A percentile compares a stretch with the other conserved stretches of the same genome.
Evolutionary conservation across 371 early-diverging fungal species (phyloP).

Genomic region (Circinella umbellata): DNA sequence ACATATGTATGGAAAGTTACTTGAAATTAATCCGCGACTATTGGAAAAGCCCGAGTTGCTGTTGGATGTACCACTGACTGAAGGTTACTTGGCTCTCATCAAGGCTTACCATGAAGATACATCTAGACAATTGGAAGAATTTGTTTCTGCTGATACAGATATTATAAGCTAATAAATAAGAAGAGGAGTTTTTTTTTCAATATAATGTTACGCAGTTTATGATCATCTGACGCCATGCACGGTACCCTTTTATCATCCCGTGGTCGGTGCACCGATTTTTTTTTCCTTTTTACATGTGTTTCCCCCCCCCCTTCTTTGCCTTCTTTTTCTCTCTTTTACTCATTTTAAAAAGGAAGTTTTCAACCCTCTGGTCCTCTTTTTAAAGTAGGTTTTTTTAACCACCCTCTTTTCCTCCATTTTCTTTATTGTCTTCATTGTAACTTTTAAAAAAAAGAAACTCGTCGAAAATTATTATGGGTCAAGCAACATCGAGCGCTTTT

Average conservation of each 20-base stretch:
- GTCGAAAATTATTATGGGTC: conserved; percentile 35
- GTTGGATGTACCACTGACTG: conserved; percentile 30
- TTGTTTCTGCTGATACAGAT: not conserved
- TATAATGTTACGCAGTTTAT: conserved; percentile 11
- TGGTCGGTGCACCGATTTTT: not conserved
- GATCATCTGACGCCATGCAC: conserved; percentile 18
- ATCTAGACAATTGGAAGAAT: conserved; percentile 8
- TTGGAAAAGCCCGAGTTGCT: conserved; percentile 31
- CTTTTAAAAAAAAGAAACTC: not conserved
- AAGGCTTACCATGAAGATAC: conserved; percentile 28
- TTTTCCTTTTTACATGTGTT: conserved; percentile 5
- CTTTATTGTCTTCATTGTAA: not conserved
- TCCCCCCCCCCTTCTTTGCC: not conserved
- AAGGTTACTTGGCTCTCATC: conserved; percentile 52
- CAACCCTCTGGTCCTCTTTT: too few relatives aligned
- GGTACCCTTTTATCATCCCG: conserved; percentile 8
- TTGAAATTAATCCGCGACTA: conserved; percentile 46
- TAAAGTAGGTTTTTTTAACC: not conserved
- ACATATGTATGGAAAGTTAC: conserved; percentile 43
- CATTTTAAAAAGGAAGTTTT: not conserved
- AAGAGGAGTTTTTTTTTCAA: not conserved
- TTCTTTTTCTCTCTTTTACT: conserved; percentile 8
- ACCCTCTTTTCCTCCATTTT: conserved; percentile 6
- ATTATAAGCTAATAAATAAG: not conserved
- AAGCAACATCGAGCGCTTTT: conserved; percentile 40